These are phyloP conservation scores for Neofusicoccum sp. DNA, from an alignment of 2,329 filamentous ascomycete species.

Conservation along the genomic window DNA sequence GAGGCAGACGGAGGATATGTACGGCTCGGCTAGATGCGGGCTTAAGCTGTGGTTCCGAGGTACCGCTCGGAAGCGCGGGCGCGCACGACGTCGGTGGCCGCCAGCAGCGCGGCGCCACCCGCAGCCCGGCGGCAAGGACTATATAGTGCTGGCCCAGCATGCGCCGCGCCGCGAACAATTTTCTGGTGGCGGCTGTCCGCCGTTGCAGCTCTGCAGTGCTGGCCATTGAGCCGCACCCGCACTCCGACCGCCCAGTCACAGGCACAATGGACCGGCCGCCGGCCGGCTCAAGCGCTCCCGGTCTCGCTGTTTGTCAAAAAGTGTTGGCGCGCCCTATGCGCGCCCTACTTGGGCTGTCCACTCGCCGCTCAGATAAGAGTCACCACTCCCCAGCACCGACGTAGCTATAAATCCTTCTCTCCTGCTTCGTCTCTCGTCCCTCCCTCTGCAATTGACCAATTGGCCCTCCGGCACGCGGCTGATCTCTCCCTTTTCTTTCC, in stretches of 20 bases:
- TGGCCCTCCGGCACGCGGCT: neutral
- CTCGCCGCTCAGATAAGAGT: slow-evolving; percentile 5
- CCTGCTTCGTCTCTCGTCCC: neutral
- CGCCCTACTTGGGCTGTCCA: neutral
- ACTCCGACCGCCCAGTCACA: neutral
- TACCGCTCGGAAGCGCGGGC: neutral
- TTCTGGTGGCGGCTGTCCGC: neutral
- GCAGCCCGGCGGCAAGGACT: neutral
- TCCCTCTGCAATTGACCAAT: neutral
- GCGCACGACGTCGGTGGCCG: neutral
- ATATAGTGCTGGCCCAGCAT: neutral
- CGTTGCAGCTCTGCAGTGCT: neutral
- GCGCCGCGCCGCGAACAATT: neutral
- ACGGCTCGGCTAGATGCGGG: slow-evolving; percentile 9
- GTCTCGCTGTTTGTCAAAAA: neutral
- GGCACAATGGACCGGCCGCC: neutral
- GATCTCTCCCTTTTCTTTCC: neutral
- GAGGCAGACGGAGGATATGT: neutral
- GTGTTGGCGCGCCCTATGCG: slow-evolving; percentile 8
- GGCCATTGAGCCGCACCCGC: neutral
- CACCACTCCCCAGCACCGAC: neutral
- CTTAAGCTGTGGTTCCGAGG: neutral
- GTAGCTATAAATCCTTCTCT: slow-evolving; percentile 6
- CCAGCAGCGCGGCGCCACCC: neutral
- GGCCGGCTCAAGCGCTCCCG: neutral